Conservation (phyloP, 2,329 filamentous ascomycete species). For the Dothideomycetes sp. region DNA sequence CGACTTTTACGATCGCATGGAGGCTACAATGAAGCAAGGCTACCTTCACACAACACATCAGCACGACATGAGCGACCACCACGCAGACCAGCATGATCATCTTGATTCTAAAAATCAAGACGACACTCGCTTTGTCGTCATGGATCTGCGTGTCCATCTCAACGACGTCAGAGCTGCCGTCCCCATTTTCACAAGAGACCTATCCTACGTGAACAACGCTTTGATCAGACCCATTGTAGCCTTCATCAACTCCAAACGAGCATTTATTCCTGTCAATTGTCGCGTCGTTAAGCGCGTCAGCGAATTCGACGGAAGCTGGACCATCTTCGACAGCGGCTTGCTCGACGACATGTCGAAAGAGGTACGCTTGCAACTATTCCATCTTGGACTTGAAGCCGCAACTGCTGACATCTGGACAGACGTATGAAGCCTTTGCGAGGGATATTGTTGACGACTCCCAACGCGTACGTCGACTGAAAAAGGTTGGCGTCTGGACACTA, state of each 20-base stretch:
- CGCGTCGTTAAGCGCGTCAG: constrained; percentile 78
- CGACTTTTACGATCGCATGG: constrained; percentile 94
- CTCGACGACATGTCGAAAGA: constrained; percentile 91
- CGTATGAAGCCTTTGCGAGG: constrained; percentile 85
- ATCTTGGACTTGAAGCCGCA: neutral
- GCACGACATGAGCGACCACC: constrained; percentile 15
- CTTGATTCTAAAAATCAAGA: constrained; percentile 27
- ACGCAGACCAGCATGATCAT: constrained; percentile 6
- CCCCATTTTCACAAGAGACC: constrained; percentile 79
- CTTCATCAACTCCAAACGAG: constrained; percentile 91
- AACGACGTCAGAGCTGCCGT: constrained; percentile 91
- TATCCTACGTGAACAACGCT: constrained; percentile 93
- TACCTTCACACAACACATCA: constrained; percentile 31
- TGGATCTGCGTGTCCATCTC: constrained; percentile 88
- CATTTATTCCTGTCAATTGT: constrained; percentile 91
- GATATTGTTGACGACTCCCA: constrained; percentile 87
- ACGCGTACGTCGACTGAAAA: constrained; percentile 76
- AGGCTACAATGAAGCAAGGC: constrained; percentile 78
- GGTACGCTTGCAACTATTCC: constrained; percentile 27
- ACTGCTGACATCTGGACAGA: constrained; percentile 30
- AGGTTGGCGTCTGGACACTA: constrained; percentile 93
- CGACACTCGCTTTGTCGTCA: constrained; percentile 71
- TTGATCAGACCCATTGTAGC: constrained; percentile 92
- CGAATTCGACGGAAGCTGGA: constrained; percentile 95
- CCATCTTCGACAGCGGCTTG: constrained; percentile 81